Evolutionary conservation across 305 asterid genomes (phyloP).

Genomic region (Fraxinus xanthoxyloides): DNA sequence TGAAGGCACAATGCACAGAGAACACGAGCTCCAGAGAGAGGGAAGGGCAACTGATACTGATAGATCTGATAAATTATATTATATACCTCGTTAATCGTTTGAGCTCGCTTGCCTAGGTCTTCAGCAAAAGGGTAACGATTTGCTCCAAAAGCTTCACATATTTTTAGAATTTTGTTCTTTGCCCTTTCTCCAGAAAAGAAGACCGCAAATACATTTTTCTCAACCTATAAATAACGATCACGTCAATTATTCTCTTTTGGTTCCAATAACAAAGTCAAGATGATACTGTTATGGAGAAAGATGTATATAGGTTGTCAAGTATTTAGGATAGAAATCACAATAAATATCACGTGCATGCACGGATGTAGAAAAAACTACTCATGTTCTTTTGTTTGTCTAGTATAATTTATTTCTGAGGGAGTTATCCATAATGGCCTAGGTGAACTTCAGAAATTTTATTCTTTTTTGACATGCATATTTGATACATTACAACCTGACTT

Average conservation of each 20-base stretch:
- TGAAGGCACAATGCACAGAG: constrained; percentile 2
- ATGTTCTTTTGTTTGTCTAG: background rate
- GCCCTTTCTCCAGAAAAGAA: constrained; percentile 99
- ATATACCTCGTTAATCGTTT: constrained; percentile 74
- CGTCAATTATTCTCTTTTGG: background rate
- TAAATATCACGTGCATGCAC: background rate
- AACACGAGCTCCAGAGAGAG: background rate
- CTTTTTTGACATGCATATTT: background rate
- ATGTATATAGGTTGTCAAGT: background rate
- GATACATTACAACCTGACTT: background rate
- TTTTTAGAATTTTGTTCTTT: constrained; percentile 83
- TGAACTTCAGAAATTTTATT: background rate
- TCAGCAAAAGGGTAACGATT: constrained; percentile 82
- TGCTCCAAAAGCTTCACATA: constrained; percentile 99
- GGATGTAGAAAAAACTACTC: background rate
- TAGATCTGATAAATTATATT: background rate
- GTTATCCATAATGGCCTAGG: background rate
- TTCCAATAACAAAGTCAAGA: background rate
- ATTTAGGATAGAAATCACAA: background rate
- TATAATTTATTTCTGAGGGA: background rate
- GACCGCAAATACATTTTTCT: constrained; percentile 81
- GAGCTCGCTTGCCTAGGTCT: constrained; percentile 77
- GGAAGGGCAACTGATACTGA: background rate
- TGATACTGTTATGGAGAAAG: background rate
- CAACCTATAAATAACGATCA: constrained; percentile 59